phyloP scores from a whole-genome alignment of 371 early-diverging fungal genomes.

The Mucor plumbeus region DNA sequence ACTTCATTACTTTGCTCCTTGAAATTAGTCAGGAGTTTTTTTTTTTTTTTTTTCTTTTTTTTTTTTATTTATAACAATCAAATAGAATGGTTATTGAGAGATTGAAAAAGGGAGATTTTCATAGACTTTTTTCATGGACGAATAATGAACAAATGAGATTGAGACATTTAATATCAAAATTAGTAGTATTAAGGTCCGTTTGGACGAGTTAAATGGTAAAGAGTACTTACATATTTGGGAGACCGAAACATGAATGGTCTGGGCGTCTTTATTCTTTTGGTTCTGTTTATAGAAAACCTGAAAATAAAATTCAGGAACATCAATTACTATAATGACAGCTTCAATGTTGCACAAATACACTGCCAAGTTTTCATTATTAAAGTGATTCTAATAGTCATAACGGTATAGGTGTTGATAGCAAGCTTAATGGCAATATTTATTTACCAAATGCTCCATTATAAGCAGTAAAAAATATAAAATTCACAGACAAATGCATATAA shows the following conservation, averaged over 20 bases:
- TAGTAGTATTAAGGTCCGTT: too few species aligned
- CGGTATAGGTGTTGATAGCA: not conserved
- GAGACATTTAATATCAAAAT: not conserved
- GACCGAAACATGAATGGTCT: not conserved
- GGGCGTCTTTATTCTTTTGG: not conserved
- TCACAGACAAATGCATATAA: too few species aligned
- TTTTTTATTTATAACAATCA: conserved; percentile 1
- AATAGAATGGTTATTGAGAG: not conserved
- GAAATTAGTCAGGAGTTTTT: not conserved
- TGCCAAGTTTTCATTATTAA: not conserved
- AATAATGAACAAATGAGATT: not conserved
- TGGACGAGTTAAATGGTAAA: not conserved
- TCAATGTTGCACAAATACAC: not conserved
- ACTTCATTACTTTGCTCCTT: not conserved
- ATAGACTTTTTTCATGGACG: not conserved
- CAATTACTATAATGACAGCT: not conserved
- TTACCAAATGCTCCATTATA: not conserved
- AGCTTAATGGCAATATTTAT: not conserved
- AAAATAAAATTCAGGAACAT: too few species aligned
- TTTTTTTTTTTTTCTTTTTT: not conserved
- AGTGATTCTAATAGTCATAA: too few species aligned
- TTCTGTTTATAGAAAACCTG: not conserved
- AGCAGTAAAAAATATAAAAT: too few species aligned
- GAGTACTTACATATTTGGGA: not conserved
- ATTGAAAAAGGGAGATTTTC: not conserved